These are phyloP conservation scores for Candida hungchunana DNA, from an alignment of 805 yeast species.

Conservation along the genomic window DNA sequence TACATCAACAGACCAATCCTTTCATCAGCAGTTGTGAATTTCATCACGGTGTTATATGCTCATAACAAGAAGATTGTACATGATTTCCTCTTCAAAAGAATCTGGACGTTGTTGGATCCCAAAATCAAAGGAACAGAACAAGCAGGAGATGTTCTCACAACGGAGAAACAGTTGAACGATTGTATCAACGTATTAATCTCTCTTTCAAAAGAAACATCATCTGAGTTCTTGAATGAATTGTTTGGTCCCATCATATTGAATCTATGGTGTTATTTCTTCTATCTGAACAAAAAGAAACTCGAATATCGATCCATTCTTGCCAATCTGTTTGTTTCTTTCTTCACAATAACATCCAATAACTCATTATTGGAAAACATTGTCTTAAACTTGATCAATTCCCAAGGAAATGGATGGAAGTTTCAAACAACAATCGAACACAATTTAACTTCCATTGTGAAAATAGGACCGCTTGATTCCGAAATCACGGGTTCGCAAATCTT, in stretches of 20 bases:
- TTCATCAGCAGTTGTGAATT: slow-evolving; percentile 50
- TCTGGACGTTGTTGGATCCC: slow-evolving; percentile 47
- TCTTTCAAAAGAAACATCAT: slow-evolving; percentile 42
- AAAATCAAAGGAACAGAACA: slow-evolving; percentile 13
- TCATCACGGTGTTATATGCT: slow-evolving; percentile 47
- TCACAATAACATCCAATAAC: slow-evolving; percentile 28
- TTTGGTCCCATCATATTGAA: slow-evolving; percentile 27
- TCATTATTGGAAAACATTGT: slow-evolving; percentile 26
- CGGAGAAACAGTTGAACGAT: slow-evolving; percentile 54
- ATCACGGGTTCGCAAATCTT: slow-evolving; percentile 31
- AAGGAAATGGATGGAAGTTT: slow-evolving; percentile 34
- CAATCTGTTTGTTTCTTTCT: slow-evolving; percentile 31
- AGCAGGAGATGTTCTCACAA: slow-evolving; percentile 31
- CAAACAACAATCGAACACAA: slow-evolving; percentile 33
- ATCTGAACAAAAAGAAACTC: slow-evolving; percentile 28
- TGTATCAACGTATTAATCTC: slow-evolving; percentile 63
- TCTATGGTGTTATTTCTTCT: slow-evolving; percentile 35
- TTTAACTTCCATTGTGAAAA: slow-evolving; percentile 31
- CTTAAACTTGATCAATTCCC: slow-evolving; percentile 29
- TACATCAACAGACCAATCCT: slow-evolving; percentile 58
- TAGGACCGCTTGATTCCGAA: slow-evolving; percentile 2
- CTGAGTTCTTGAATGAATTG: slow-evolving; percentile 32
- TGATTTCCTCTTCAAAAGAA: slow-evolving; percentile 53
- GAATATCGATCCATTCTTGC: slow-evolving; percentile 30
- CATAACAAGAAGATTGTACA: slow-evolving; percentile 45